phyloP scores from a whole-genome alignment of 23 red algal species.

The Rhodosorus marinus region DNA sequence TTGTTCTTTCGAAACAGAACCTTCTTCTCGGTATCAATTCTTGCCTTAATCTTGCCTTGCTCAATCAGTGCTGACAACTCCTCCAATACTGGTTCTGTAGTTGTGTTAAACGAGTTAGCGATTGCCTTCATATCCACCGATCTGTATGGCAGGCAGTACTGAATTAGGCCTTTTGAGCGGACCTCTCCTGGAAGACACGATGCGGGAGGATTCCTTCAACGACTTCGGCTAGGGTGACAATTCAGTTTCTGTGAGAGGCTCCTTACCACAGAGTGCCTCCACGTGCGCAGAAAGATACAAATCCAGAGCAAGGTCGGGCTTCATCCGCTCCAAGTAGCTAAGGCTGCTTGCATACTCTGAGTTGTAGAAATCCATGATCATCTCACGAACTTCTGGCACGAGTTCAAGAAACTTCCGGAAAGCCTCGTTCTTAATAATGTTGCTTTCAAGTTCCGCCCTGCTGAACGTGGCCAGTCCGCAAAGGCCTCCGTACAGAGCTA shows the following conservation, averaged over 20 bases:
- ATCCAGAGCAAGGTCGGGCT: slow-evolving; percentile 47
- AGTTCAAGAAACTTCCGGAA: slow-evolving; percentile 60
- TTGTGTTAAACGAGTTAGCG: slow-evolving; percentile 32
- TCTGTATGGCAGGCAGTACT: slow-evolving; percentile 51
- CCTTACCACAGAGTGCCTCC: slow-evolving; percentile 17
- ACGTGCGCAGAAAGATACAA: slow-evolving; percentile 47
- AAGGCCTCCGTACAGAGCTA: slow-evolving; percentile 52
- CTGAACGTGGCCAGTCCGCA: slow-evolving; percentile 53
- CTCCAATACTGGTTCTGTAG: slow-evolving; percentile 9
- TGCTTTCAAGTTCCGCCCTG: slow-evolving; percentile 19
- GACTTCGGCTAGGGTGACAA: too few species aligned
- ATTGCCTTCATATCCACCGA: slow-evolving; percentile 42
- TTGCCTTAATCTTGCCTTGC: slow-evolving; percentile 24
- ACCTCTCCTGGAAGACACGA: too few species aligned
- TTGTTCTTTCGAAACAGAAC: slow-evolving; percentile 7
- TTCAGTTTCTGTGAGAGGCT: too few species aligned
- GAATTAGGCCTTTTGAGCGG: slow-evolving; percentile 43
- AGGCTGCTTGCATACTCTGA: slow-evolving; percentile 47
- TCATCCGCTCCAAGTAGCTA: slow-evolving; percentile 14
- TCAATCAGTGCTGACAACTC: slow-evolving; percentile 61
- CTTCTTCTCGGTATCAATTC: slow-evolving; percentile 46
- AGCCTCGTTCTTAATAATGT: slow-evolving; percentile 11
- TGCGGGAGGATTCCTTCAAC: too few species aligned
- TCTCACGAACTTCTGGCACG: slow-evolving; percentile 59
- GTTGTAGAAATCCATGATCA: slow-evolving; percentile 54